These are phyloP conservation scores for Eucommia ulmoides DNA, from an alignment of 257 asterid genomes.

Conservation along the genomic window DNA sequence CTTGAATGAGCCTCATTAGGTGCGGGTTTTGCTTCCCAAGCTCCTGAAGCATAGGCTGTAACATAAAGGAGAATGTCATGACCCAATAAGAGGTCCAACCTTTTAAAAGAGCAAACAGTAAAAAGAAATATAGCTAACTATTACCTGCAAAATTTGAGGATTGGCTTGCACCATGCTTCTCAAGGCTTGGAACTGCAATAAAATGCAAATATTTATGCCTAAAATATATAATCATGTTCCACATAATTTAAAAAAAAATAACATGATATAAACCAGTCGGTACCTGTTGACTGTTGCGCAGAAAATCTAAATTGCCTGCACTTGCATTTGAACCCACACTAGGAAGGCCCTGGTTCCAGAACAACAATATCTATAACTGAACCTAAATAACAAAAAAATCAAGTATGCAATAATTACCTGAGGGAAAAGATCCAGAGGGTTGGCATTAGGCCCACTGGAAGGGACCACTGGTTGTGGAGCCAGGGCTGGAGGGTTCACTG, in stretches of 20 bases:
- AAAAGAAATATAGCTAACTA: neutral
- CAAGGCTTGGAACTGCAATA: neutral
- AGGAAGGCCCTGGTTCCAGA: neutral
- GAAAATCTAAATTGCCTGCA: neutral
- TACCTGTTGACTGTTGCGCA: neutral
- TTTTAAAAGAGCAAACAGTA: neutral
- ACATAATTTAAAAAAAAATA: neutral
- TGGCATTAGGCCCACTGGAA: neutral
- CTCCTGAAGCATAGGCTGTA: slow-evolving; percentile 1
- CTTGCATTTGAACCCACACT: neutral
- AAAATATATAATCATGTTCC: neutral
- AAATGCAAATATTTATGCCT: neutral
- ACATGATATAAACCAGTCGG: neutral
- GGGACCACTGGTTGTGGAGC: neutral
- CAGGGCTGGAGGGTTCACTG: neutral
- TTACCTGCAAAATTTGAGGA: slow-evolving; percentile 1
- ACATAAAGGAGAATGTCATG: neutral
- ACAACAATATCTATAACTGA: neutral
- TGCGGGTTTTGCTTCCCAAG: slow-evolving; percentile 1
- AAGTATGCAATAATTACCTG: neutral
- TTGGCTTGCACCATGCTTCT: neutral
- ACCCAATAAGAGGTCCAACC: neutral
- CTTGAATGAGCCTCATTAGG: neutral
- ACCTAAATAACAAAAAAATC: neutral
- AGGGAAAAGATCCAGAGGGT: neutral